These are phyloP conservation scores for Lepidium campestre DNA, from an alignment of 441 rosid genomes.

Conservation along the genomic window DNA sequence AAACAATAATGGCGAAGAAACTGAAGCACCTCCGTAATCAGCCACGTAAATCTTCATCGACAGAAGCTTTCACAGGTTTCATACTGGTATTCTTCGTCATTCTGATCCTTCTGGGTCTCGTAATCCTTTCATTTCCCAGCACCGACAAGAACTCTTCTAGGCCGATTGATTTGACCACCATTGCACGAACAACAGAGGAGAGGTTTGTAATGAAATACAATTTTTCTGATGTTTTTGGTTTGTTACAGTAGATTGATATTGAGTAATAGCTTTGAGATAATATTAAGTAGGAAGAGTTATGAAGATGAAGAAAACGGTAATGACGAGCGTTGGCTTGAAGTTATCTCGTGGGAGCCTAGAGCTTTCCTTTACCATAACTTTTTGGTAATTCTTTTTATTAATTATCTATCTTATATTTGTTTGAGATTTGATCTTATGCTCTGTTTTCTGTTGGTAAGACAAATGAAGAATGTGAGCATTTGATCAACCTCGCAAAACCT, in stretches of 20 bases:
- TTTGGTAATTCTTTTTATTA: constrained; percentile 35
- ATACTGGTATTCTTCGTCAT: neutral
- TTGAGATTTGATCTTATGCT: neutral
- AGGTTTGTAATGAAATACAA: neutral
- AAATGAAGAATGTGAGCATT: constrained; percentile 73
- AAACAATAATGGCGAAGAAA: constrained; percentile 15
- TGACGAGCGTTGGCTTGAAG: constrained; percentile 62
- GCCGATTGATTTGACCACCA: constrained; percentile 10
- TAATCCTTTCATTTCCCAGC: constrained; percentile 7
- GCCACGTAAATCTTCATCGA: neutral
- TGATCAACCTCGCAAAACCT: constrained; percentile 72
- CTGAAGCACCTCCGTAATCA: neutral
- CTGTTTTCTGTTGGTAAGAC: constrained; percentile 36
- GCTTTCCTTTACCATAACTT: constrained; percentile 76
- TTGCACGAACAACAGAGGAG: constrained; percentile 1
- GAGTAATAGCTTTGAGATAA: neutral
- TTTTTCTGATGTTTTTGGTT: neutral
- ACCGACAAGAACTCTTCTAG: neutral
- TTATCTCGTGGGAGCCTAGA: constrained; percentile 91
- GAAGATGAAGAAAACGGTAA: constrained; percentile 29
- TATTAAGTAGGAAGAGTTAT: neutral
- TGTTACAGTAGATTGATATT: neutral
- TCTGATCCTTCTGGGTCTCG: constrained; percentile 15
- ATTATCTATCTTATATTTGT: neutral
- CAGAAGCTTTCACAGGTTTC: constrained; percentile 5